These are phyloP conservation scores for Serendipita sp. DNA, from an alignment of 768 basidiomycete species.

Conservation along the genomic window DNA sequence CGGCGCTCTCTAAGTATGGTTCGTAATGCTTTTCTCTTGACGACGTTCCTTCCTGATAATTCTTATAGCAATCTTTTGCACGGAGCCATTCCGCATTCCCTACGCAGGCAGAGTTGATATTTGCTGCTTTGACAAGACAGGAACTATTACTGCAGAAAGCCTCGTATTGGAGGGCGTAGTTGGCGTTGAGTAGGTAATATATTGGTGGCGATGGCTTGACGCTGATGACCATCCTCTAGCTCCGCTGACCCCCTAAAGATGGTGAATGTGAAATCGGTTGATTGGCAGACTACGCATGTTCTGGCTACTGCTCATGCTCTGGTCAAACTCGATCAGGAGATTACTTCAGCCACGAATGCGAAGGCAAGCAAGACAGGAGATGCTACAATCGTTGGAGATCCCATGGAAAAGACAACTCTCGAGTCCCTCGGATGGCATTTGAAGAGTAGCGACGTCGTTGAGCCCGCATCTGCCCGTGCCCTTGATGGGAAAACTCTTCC, in stretches of 20 bases:
- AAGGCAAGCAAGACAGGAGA: neutral
- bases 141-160: conserved; percentile 93
- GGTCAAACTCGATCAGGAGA: conserved; percentile 69
- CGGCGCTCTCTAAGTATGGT: conserved; percentile 88
- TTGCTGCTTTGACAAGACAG: conserved; percentile 99
- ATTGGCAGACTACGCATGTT: conserved; percentile 65
- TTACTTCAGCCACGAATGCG: neutral
- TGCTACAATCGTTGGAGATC: conserved; percentile 87
- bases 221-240: conserved; percentile 23
- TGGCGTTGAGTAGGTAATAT: conserved; percentile 63
- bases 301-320: conserved; percentile 92
- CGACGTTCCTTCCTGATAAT: neutral
- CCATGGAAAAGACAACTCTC: conserved; percentile 96
- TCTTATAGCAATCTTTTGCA: conserved; percentile 86
- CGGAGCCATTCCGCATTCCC: conserved; percentile 96
- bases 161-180: conserved; percentile 87
- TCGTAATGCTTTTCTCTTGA: conserved; percentile 17
- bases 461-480: neutral
- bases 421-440: conserved; percentile 84
- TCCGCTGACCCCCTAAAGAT: conserved; percentile 44
- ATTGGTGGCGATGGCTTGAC: neutral
- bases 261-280: conserved; percentile 60
- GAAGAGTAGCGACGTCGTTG: conserved; percentile 22
- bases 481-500: conserved; percentile 15
- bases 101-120: conserved; percentile 91